Evolutionary conservation across 495 filamentous ascomycete species (phyloP), one percentile per base, ranked within the genome.

Genomic region (Xylaria bambusicola): DNA sequence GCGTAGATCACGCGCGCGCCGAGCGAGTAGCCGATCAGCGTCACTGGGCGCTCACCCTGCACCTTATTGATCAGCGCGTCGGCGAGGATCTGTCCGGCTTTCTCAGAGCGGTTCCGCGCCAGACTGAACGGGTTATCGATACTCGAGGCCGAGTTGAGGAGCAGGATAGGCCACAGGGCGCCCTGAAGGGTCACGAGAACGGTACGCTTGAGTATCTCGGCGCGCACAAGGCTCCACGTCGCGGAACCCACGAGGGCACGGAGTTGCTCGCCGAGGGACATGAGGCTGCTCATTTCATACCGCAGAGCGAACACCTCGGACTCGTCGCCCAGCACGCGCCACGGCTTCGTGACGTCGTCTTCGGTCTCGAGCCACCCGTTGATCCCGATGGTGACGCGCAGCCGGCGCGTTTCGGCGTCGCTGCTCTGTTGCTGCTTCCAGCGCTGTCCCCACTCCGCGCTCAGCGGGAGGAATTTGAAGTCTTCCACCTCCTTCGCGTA

Each of bases 41-140:
- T 96, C 0, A 97, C 89, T 0, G 92, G 88, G 8, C 92, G 81
- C 65, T 95, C 88, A 2, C 92, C 92, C 65, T 95, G 92, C 0
- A 88, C 90, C 50, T 86, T 86, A 66, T 90, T 92, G 56, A 93
- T 88, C 40, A 97, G 67, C 0, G 90, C 91, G 67, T 97, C 90
- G 0, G 92, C 92, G 0, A 97, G 80, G 3, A 94, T 85, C 45
- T 85, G 77, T 0, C 92, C 92, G 0, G 91, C 90, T 70, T 96
- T 96, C 56, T 95, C 90, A 5, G 87, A 85, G 23, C 92, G 77
- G 42, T 84, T 78, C 48, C 85, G 88, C 4, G 91, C 91, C 18
- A 93, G 81, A 49, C 76, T 86, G 72, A 94, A 97, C 0, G 92
- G 92, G 65, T 96, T 97, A 63, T 95, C 92, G 20, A 95, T 78